phyloP scores from a whole-genome alignment of 768 basidiomycete species.

The Pleurotus tuoliensis region DNA sequence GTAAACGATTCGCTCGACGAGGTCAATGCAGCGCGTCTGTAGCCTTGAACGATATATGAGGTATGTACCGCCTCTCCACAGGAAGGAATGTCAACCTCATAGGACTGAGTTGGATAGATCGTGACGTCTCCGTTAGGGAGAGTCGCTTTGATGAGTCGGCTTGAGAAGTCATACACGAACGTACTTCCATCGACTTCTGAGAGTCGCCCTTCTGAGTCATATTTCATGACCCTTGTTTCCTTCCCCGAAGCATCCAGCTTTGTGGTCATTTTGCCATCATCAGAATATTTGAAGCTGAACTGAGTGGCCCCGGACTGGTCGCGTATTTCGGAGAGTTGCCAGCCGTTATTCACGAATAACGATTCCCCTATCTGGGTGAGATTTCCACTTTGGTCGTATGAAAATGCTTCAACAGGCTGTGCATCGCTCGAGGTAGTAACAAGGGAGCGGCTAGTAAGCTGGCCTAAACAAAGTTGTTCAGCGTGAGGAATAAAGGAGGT shows the following conservation, averaged over 20 bases:
- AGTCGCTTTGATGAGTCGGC: slow-evolving; percentile 10
- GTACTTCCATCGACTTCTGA: not conserved
- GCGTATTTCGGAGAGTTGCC: slow-evolving; percentile 9
- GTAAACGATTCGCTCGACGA: not conserved
- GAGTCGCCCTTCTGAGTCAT: not conserved
- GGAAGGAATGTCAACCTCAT: slow-evolving; percentile 10
- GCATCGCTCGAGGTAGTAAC: not conserved
- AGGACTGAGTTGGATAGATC: slow-evolving; percentile 9
- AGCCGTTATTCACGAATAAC: slow-evolving; percentile 9
- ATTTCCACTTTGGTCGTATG: slow-evolving; percentile 10
- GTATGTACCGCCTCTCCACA: slow-evolving; percentile 6
- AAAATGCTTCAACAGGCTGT: not conserved
- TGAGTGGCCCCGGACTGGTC: not conserved
- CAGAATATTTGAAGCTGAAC: slow-evolving; percentile 1
- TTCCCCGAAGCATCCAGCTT: slow-evolving; percentile 3
- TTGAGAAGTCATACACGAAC: slow-evolving; percentile 9
- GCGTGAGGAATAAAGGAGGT: no score
- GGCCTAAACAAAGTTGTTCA: not conserved
- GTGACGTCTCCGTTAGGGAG: slow-evolving; percentile 1
- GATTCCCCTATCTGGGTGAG: slow-evolving; percentile 5
- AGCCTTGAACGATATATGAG: slow-evolving; percentile 7
- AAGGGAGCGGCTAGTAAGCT: not conserved
- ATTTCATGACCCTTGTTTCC: not conserved
- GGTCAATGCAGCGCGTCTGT: slow-evolving; percentile 7
- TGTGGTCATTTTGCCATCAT: slow-evolving; percentile 1